Base-by-base conservation (phyloP, 306 rosid species). In the Corylus avellana region DNA sequence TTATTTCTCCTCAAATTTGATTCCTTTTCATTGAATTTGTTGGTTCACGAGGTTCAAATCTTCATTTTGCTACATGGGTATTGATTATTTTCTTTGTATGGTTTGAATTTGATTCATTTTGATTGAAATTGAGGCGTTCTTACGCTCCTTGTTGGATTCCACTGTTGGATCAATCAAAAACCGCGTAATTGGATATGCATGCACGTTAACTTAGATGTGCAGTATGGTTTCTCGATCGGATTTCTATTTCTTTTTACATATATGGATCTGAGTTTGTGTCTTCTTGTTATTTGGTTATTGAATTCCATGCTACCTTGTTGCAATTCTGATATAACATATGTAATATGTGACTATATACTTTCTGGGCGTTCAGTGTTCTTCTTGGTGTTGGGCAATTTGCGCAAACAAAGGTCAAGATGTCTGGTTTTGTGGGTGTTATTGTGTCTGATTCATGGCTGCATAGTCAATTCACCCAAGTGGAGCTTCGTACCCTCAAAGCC, bases 391-490 rank as follows among this genome's bases (percentile, higher is more conserved):
- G 77, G 49, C 57, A 44, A 58, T 80, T 61, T 74, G 75, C 76
- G n/a, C 75, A 84, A 73, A 85, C 73, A 73, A 56, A 80, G 76
- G 80, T 70, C 73, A 90, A 82, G 74, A 93, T 96, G 99, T 96
- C 99, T 76, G 51, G 96, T 81, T 96, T 88, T 77, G 97, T 85
- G 76, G 99, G 99, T 32, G 99, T 96, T 74, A 59, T 96, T 77
- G 96, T 96, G 87, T 90, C 97, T 84, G 99, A 96, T 87, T 85
- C 91, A 82, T 82, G 86, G 94, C 97, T 96, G 56, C 99, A 96
- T 84, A 88, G 93, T 88, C 98, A 93, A 84, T 96, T 96, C 93
- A 96, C 99, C 57, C 99, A 96, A 93, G 99, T 96, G 77, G 99
- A 93, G 85, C 98, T 96, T 75, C 91, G 99, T 29, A 87, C 96